Evolutionary conservation across 169 alveolate species (phyloP), one percentile per base, ranked within the genome.

Genomic region (Fabrea salina): DNA sequence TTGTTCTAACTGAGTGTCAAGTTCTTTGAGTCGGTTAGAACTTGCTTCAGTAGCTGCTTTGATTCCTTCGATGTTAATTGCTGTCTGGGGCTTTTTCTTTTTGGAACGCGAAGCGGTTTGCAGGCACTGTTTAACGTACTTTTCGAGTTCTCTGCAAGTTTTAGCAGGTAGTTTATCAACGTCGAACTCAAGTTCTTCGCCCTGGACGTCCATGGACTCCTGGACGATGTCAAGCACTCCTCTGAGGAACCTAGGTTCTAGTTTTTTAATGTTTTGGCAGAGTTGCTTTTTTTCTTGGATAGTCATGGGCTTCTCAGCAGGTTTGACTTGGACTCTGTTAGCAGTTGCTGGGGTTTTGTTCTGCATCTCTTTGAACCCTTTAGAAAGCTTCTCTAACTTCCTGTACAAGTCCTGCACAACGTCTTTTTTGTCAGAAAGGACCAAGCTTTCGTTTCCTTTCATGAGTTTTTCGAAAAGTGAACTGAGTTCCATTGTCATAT

Each of bases 121-220:
- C n/a, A 72, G n/a, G 41, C 70, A 50, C 11, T 47, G 22, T 37
- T 85, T 80, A 22, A 80, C 91, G 51, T 85, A 80, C 61, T 66
- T 75, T 58, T 85, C 85, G 30, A 85, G 72, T 13, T 82, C 81
- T 40, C 81, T 68, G 19, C 78, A 54, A 35, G 49, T 43, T 35
- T 77, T 77, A 30, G 80, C 47, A 5, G 90, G 76, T 49, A 81
- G 72, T 75, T 68, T 53, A 44, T 85, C 90, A 39, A 85, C 56
- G 68, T 85, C 90, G 53, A 85, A 85, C 43, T 85, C 90, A 2
- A 85, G 40, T 35, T 53, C 47, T 58, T 80, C 56, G 11, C 40
- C 41, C 32, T 75, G 51, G 16, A 50, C 58, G n/a, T 57, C 33
- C 53, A 35, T 57, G 67, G 66, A 49, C 37, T 80, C 85, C 25